These are phyloP conservation scores for Penicillium sp. DNA, from an alignment of 2,329 filamentous ascomycete species.

Conservation along the genomic window DNA sequence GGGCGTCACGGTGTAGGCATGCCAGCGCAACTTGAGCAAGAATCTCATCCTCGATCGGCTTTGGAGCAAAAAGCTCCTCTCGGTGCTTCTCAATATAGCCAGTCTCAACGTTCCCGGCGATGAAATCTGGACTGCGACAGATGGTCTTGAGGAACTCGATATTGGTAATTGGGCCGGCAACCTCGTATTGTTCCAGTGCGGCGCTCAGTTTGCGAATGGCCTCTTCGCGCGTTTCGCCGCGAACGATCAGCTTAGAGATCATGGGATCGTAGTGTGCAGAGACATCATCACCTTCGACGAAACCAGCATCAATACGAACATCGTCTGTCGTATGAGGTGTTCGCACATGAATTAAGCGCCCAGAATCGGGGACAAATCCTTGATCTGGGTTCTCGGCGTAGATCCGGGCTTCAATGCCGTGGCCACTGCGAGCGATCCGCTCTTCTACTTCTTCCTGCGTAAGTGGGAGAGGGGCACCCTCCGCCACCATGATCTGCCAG, in stretches of 20 bases:
- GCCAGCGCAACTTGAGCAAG: conserved; percentile 85
- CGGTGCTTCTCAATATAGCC: conserved; percentile 92
- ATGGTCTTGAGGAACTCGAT: conserved; percentile 93
- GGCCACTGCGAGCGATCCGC: conserved; percentile 72
- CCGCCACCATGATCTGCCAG: conserved; percentile 90
- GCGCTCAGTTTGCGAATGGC: conserved; percentile 79
- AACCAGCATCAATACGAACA: conserved; percentile 89
- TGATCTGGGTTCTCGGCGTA: conserved; percentile 92
- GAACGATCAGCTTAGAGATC: conserved; percentile 96
- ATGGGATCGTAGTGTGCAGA: conserved; percentile 97
- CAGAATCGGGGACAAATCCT: conserved; percentile 93
- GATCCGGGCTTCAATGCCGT: conserved; percentile 92
- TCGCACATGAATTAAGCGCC: conserved; percentile 76
- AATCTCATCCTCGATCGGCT: conserved; percentile 66
- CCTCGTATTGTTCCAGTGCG: conserved; percentile 84
- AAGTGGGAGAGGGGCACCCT: conserved; percentile 65
- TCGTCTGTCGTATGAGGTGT: conserved; percentile 69
- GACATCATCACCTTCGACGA: conserved; percentile 85
- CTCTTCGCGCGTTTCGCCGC: conserved; percentile 72
- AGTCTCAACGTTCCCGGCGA: conserved; percentile 86
- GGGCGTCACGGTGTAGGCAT: conserved; percentile 56
- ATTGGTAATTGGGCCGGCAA: conserved; percentile 90
- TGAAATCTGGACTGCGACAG: conserved; percentile 77
- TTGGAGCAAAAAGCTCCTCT: conserved; percentile 70
- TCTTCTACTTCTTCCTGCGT: conserved; percentile 65